phyloP scores from a whole-genome alignment of 23 red algal species.

The Porphyridium purpureum region DNA sequence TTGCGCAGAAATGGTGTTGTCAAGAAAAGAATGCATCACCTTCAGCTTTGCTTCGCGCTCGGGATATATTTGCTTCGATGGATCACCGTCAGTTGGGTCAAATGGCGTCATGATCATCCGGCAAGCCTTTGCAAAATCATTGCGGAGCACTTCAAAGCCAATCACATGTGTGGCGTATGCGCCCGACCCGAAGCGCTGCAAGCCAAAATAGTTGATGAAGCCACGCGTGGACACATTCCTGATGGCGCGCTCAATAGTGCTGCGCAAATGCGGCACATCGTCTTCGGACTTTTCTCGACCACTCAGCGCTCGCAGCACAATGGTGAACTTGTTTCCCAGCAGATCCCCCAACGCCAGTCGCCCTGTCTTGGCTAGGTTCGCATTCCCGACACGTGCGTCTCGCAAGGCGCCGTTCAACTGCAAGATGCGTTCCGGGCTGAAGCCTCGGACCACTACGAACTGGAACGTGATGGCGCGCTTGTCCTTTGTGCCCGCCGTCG shows the following conservation, averaged over 20 bases:
- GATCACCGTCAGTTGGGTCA: constrained; percentile 5
- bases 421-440: constrained; percentile 19
- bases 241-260: no score
- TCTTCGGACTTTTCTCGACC: neutral
- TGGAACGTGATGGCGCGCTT: constrained; percentile 84
- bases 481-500: constrained; percentile 86
- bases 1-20: neutral
- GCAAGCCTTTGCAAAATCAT: constrained; percentile 45
- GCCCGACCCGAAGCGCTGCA: constrained; percentile 90
- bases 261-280: no score
- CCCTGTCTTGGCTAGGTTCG: neutral
- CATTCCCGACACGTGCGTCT: neutral
- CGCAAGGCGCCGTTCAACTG: constrained; percentile 12
- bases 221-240: constrained; percentile 7
- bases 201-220: constrained; percentile 98
- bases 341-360: no score
- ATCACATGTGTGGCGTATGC: constrained; percentile 52
- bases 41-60: constrained; percentile 7
- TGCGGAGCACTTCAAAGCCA: constrained; percentile 56
- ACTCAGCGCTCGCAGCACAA: constrained; percentile 26
- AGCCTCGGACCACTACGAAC: constrained; percentile 38
- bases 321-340: constrained; percentile 64
- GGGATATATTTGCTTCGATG: constrained; percentile 10
- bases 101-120: constrained; percentile 47
- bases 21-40: constrained; percentile 13